Percentiles rank a stretch among this genome's conserved stretches.
Conservation (phyloP, 257 asterid genomes). For the Rauvolfia tetraphylla region DNA sequence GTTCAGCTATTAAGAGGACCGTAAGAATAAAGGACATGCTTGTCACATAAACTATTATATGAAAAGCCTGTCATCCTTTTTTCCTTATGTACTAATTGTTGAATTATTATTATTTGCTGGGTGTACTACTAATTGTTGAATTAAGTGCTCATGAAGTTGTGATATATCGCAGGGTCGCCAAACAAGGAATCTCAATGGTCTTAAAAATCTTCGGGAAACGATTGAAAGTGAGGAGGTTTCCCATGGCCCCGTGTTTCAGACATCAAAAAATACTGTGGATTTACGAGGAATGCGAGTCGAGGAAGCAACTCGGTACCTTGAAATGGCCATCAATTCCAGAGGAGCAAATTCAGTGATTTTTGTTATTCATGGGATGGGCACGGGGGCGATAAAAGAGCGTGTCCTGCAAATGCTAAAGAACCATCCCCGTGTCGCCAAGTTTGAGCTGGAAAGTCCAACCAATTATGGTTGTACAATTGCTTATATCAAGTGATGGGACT, state of each 20-base stretch:
- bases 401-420: slow-evolving; percentile 48
- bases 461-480: slow-evolving; percentile 91
- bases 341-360: slow-evolving; percentile 72
- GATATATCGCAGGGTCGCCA: slow-evolving; percentile 44
- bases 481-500: slow-evolving; percentile 55
- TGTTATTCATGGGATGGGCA: slow-evolving; percentile 93
- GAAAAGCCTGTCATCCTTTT: neutral
- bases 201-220: slow-evolving; percentile 44
- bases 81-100: no score
- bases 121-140: neutral
- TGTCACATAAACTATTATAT: neutral
- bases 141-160: neutral
- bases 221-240: slow-evolving; percentile 35
- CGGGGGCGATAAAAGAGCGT: slow-evolving; percentile 75
- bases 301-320: slow-evolving; percentile 63
- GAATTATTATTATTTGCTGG: no score
- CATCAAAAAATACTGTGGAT: slow-evolving; percentile 71
- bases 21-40: neutral
- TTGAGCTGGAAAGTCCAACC: slow-evolving; percentile 79
- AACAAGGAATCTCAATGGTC: slow-evolving; percentile 51
- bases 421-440: slow-evolving; percentile 71
- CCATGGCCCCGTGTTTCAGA: slow-evolving; percentile 64
- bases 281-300: slow-evolving; percentile 84
- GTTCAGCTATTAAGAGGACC: neutral
- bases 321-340: slow-evolving; percentile 59